phyloP scores from a whole-genome alignment of 768 basidiomycete species.

The Leccinum obscurum region DNA sequence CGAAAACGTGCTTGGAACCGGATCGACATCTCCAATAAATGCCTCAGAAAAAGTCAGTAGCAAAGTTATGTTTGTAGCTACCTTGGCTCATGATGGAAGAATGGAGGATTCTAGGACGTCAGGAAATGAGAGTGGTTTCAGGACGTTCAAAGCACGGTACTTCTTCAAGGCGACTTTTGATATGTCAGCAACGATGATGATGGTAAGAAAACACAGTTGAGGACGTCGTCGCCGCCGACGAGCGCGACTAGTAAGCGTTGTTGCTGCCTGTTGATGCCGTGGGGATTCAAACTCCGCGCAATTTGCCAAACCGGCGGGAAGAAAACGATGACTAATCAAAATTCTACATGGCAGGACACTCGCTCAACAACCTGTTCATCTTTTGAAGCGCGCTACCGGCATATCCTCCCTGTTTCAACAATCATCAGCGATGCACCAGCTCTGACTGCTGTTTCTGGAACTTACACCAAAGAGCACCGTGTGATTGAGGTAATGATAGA shows the following conservation, averaged over 20 bases:
- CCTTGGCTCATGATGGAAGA: slow-evolving; percentile 33
- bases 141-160: background rate
- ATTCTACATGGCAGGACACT: slow-evolving; percentile 18
- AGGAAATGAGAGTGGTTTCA: slow-evolving; percentile 3
- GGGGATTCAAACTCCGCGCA: slow-evolving; percentile 16
- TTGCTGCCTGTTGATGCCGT: slow-evolving; percentile 26
- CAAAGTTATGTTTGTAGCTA: slow-evolving; percentile 22
- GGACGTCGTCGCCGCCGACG: slow-evolving; percentile 19
- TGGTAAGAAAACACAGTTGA: slow-evolving; percentile 18
- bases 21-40: slow-evolving; percentile 45
- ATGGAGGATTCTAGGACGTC: background rate
- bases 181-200: slow-evolving; percentile 7
- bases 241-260: slow-evolving; percentile 29
- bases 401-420: slow-evolving; percentile 45
- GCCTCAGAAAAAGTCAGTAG: slow-evolving; percentile 35
- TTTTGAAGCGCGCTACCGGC: slow-evolving; percentile 53
- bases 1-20: slow-evolving; percentile 45
- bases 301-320: background rate
- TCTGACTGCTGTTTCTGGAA: background rate
- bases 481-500: slow-evolving; percentile 84
- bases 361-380: slow-evolving; percentile 42
- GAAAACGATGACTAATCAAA: slow-evolving; percentile 16
- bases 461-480: slow-evolving; percentile 77
- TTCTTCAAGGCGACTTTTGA: background rate
- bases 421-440: background rate